Evolutionary conservation across 1,284 basidiomycete genomes (phyloP), one percentile per base, ranked within the genome.

Genomic region (Exobasidium rhododendri): DNA sequence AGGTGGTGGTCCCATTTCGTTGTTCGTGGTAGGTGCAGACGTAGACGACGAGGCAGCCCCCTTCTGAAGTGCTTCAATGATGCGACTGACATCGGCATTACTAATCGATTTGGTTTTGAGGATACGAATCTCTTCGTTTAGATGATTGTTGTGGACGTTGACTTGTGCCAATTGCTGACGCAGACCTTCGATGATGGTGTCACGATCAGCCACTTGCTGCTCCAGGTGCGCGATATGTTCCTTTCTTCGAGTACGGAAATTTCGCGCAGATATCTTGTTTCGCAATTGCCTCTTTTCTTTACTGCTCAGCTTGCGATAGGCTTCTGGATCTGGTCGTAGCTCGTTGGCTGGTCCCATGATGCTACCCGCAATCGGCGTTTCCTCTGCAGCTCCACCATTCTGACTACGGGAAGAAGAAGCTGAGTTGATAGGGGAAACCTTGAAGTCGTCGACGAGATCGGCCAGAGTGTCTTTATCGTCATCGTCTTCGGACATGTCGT

Each of bases 241-340:
- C 84, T 97, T 97, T 81, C 93, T 85, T 50, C 94, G 84, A 35
- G 93, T 91, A 30, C 94, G 85, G 83, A 97, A 97, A 79, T 94
- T 96, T 63, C 94, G 84, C 1, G 94, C 94, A 70, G 88, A 90
- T 67, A 97, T 94, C 86, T 97, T 97, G 83, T 97, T 97, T 62
- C 94, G 83, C 44, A 97, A 83, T 81, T 97, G 94, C 17, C 94
- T 84, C 82, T 97, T 97, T 82, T 97, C 94, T 82, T 97, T 97
- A 78, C 87, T 89, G 20, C 87, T 87, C 84, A 98, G 89, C 82
- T 92, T 96, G 81, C 91, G 89, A 83, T 97, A 97, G 72, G 94
- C 92, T 72, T 97, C 93, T 0, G 61, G 52, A 44, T 31, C 51
- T 14, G 58, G 61, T 28, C 28, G 56, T 57, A 71, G 72, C 47